Conservation (phyloP, 305 asterid species). For the Fraxinus paxiana region DNA sequence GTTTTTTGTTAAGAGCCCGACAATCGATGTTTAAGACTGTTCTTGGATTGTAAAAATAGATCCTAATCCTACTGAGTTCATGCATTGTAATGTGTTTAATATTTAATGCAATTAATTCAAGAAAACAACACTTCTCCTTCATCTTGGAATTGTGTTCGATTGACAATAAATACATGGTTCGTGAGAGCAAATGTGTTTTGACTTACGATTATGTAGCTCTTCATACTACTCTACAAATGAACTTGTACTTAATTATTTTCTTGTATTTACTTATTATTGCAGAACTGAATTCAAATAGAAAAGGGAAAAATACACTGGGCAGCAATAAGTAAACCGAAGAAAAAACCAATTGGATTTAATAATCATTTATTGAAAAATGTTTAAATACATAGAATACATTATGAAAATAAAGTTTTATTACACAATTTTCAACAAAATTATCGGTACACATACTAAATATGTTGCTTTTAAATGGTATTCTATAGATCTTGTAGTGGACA, state of each 20-base stretch:
- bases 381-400: not conserved
- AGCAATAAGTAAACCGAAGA: not conserved
- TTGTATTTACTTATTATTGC: not conserved
- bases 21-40: not conserved
- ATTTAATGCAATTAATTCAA: not conserved
- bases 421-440: not conserved
- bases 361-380: not conserved
- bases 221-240: not conserved
- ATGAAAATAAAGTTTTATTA: not conserved
- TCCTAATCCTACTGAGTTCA: not conserved
- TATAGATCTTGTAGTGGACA: not conserved
- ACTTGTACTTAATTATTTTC: not conserved
- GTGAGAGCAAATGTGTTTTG: not conserved
- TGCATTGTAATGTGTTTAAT: not conserved
- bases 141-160: not conserved
- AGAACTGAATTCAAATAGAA: not conserved
- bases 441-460: not conserved
- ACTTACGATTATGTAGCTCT: not conserved
- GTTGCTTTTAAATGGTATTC: not conserved
- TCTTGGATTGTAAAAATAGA: conserved; percentile 5
- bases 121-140: not conserved
- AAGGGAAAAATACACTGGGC: not conserved
- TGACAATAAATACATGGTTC: not conserved
- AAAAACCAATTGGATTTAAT: not conserved
- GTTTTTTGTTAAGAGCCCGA: not conserved